phyloP scores from a whole-genome alignment of 2,329 filamentous ascomycete genomes.

The Nothophoma quercina region DNA sequence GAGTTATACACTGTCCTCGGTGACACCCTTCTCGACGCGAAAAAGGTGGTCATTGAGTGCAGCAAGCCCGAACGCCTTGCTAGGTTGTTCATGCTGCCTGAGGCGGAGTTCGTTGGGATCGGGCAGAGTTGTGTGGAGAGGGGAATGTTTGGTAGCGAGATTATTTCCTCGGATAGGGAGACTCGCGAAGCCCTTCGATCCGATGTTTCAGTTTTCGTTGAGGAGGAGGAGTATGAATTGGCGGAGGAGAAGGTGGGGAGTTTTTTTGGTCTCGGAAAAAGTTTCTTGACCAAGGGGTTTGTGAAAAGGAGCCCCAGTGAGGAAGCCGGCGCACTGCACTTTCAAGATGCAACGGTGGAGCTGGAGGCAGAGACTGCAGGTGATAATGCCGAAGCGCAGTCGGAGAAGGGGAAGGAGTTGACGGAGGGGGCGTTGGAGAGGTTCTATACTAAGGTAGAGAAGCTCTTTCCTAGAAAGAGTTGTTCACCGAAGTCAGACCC shows the following conservation, averaged over 20 bases:
- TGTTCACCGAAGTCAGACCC: not conserved
- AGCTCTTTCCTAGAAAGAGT: not conserved
- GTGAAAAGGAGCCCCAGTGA: not conserved
- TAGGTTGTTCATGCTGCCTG: constrained; percentile 23
- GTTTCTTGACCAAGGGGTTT: not conserved
- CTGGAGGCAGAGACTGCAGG: not conserved
- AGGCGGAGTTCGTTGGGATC: constrained; percentile 20
- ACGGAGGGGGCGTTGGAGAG: constrained; percentile 14
- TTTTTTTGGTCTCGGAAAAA: not conserved
- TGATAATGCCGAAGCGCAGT: not conserved
- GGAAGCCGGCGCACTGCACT: not conserved
- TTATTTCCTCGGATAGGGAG: constrained; percentile 19
- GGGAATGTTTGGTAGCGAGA: constrained; percentile 18
- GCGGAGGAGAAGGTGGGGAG: not conserved
- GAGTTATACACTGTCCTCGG: constrained; percentile 20
- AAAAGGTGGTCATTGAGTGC: constrained; percentile 18
- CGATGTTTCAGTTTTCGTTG: constrained; percentile 8
- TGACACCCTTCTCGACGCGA: constrained; percentile 16
- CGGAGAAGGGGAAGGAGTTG: constrained; percentile 9
- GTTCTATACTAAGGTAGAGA: not conserved
- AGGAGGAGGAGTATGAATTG: constrained; percentile 4
- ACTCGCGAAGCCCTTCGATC: constrained; percentile 12
- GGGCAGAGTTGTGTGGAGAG: constrained; percentile 21
- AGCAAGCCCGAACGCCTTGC: constrained; percentile 17
- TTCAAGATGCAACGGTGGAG: no score